These are phyloP conservation scores for Dittrichia graveolens DNA, from an alignment of 129 eudicot species.

Conservation along the genomic window DNA sequence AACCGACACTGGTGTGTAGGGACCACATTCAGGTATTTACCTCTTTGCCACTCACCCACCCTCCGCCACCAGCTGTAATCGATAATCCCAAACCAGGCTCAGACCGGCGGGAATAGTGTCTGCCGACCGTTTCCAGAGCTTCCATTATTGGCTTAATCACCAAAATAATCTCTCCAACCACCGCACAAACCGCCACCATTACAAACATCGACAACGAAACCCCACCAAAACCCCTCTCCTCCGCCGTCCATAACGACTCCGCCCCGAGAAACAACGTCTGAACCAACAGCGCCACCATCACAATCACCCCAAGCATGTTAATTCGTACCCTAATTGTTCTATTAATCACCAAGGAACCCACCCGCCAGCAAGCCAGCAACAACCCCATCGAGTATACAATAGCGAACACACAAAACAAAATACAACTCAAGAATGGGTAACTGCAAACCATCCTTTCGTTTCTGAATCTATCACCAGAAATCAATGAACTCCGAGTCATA, in stretches of 20 bases:
- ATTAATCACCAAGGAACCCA: constrained; percentile 59
- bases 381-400: constrained; percentile 46
- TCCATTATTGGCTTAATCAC: constrained; percentile 62
- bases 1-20: too few relatives aligned
- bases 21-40: too few relatives aligned
- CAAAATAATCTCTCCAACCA: constrained; percentile 50
- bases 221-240: too few relatives aligned
- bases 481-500: constrained; percentile 32
- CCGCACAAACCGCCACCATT: constrained; percentile 39
- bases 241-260: too few relatives aligned
- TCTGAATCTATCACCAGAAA: constrained; percentile 32
- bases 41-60: too few relatives aligned
- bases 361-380: constrained; percentile 56
- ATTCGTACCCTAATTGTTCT: constrained; percentile 46
- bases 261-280: too few relatives aligned
- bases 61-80: not conserved
- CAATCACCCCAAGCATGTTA: constrained; percentile 40
- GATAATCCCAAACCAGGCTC: not conserved
- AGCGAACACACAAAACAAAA: constrained; percentile 50
- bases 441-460: constrained; percentile 43
- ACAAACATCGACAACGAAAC: constrained; percentile 37
- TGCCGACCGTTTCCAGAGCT: constrained; percentile 42
- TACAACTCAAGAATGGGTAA: constrained; percentile 51
- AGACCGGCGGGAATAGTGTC: constrained; percentile 22
- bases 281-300: constrained; percentile 41